Evolutionary conservation across 495 filamentous ascomycete species (phyloP), one percentile per base, ranked within the genome.

Genomic region (Neurospora sp.): DNA sequence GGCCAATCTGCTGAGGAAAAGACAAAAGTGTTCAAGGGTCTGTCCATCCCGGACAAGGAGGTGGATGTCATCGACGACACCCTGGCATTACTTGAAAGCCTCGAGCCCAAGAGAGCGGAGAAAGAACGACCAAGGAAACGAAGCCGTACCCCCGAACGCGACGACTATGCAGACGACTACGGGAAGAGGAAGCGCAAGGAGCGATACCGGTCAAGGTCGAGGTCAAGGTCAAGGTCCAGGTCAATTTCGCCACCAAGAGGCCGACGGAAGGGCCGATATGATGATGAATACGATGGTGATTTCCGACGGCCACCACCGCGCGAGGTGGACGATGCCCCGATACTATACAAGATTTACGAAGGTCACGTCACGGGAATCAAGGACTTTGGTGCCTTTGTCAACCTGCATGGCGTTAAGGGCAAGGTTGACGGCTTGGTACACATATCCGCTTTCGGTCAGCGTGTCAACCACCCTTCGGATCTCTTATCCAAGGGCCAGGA

Each of bases 341-440:
- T 92, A 34, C 82, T 97, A 17, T 92, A 90, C 86, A 99, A 99
- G 80, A 83, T 97, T 1, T 99, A 99, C 78, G 89, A 93, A 77
- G 96, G 96, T 19, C 89, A 89, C 73, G 91, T 98, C 54, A 97
- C 93, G 3, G 94, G 94, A 0, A 86, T 98, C 39, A 98, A 97
- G 79, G 92, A 97, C 76, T 99, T 98, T 83, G 96, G 96, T 40
- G 93, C 91, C 15, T 99, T 99, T 81, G 94, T 99, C 70, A 98
- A 95, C 76, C 82, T 99, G n/a, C 85, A 89, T 77, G 92, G 93
- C 34, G 90, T 99, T 5, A 89, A 86, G 79, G 93, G 94, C 19
- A 96, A 94, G 79, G 91, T 96, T 31, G 94, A 97, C 77, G 96
- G 96, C 3, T 86, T 99, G 78, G 95, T 98, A 7, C 96, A 99